phyloP scores from a whole-genome alignment of 2,329 filamentous ascomycete genomes.

The Talaromyces rugulosus region DNA sequence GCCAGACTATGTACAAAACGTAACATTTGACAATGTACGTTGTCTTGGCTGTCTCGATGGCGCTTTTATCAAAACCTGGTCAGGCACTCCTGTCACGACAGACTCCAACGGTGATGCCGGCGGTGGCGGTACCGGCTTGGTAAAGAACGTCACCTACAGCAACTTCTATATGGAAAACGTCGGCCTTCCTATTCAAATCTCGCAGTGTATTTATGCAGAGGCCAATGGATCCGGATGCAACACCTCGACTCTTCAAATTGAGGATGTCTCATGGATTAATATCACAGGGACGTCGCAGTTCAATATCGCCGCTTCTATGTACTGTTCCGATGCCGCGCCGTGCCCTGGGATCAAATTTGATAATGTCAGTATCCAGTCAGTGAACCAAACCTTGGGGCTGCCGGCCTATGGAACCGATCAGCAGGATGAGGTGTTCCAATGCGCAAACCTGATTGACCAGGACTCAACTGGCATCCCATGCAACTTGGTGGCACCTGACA shows the following conservation, averaged over 20 bases:
- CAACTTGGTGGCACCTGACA: slow-evolving; percentile 22
- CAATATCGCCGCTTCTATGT: slow-evolving; percentile 46
- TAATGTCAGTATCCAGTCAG: slow-evolving; percentile 43
- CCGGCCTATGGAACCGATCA: slow-evolving; percentile 21
- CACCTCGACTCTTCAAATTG: slow-evolving; percentile 36
- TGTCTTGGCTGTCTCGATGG: slow-evolving; percentile 18
- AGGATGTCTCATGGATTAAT: slow-evolving; percentile 48
- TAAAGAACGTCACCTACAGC: slow-evolving; percentile 21
- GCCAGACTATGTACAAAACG: slow-evolving; percentile 34
- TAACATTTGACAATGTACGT: slow-evolving; percentile 32
- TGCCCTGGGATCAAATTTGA: slow-evolving; percentile 46
- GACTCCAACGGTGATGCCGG: slow-evolving; percentile 20
- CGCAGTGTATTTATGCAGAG: slow-evolving; percentile 23
- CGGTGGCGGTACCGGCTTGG: slow-evolving; percentile 19
- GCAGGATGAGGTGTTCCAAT: slow-evolving; percentile 38
- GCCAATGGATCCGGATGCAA: slow-evolving; percentile 4
- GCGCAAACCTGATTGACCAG: slow-evolving; percentile 35
- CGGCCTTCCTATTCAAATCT: slow-evolving; percentile 21
- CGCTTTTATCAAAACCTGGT: slow-evolving; percentile 25
- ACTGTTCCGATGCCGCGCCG: slow-evolving; percentile 40
- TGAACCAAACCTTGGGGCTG: slow-evolving; percentile 28
- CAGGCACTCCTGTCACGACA: slow-evolving; percentile 14
- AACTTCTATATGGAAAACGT: slow-evolving; percentile 23
- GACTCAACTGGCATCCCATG: slow-evolving; percentile 22
- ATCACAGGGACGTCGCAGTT: slow-evolving; percentile 48